Base-by-base conservation (phyloP, 129 eudicot species). In the Pittosporum tobira region DNA sequence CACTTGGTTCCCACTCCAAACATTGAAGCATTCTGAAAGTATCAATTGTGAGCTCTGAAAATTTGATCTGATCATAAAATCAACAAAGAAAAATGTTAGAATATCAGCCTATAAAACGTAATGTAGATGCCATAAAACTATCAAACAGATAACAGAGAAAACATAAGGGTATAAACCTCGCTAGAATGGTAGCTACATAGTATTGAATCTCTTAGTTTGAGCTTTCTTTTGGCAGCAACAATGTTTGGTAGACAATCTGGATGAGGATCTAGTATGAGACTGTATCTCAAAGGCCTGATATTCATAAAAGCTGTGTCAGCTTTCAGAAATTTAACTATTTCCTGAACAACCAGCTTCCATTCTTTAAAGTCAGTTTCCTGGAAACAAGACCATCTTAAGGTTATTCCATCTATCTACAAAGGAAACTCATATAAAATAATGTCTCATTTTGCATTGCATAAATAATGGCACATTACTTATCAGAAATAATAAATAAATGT, bases 1-100 rank as follows among this genome's bases (percentile, higher is more conserved):
- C 97, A 75, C 94, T 77, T 8, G 97, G 94, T 81, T 90, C 95
- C 97, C 97, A 90, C 62, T 90, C 97, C 72, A 90, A 82, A 71
- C 81, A 70, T 43, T 90, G 97, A 77, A 90, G 89, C 94, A 90
- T 90, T 71, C 95, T 69, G 65, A 82, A 90, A 70, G 73, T 83
- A 68, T 90, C 95, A 62, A 90, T 75, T 38, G 97, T 85, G 62
- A 90, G 75, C 79, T 90, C 97, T 3, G 97, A 85, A 71, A 80
- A 85, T 64, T 90, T 90, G 48, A 84, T 82, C 96, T 88, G 83
- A 64, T 51, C 54, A 59, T 44, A 1, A 61, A 49, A 63, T 46
- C 13, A 55, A 18, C 29, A 34, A 51, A 57, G 36, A 28, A 69
- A 55, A 60, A n/a, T 36, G 21, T 27, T 21, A 14, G 44, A 25